These are phyloP conservation scores for Limnomonas spitsbergensis DNA, from an alignment of 139 green algal species.

Conservation along the genomic window DNA sequence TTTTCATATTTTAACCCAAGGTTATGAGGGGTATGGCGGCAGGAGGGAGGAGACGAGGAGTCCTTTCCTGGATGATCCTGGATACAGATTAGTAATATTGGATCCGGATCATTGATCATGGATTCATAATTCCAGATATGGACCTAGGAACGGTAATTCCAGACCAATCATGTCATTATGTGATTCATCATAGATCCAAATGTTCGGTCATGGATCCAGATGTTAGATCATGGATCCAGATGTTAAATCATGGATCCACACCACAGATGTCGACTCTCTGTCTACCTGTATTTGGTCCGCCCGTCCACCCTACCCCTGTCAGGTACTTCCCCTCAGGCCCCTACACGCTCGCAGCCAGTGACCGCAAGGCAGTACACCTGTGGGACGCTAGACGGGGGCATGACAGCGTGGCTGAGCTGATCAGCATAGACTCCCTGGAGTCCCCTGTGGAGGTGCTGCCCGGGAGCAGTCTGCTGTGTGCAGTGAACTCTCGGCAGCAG, in stretches of 20 bases:
- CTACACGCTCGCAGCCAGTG: neutral
- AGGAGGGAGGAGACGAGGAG: too few relatives aligned
- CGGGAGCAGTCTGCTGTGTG: neutral
- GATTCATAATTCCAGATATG: too few relatives aligned
- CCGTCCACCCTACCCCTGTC: neutral
- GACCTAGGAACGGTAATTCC: too few relatives aligned
- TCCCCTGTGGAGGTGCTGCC: neutral
- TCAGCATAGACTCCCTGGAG: neutral
- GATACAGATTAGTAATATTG: too few relatives aligned
- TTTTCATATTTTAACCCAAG: too few relatives aligned
- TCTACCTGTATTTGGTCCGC: too few relatives aligned
- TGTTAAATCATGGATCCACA: neutral
- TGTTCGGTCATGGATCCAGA: neutral
- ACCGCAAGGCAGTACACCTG: neutral
- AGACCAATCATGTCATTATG: too few relatives aligned
- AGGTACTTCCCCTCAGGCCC: neutral
- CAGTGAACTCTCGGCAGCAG: neutral
- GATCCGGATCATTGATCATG: too few relatives aligned
- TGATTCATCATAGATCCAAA: neutral
- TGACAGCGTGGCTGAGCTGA: neutral
- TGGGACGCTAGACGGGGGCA: neutral
- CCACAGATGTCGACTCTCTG: neutral
- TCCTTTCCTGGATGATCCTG: too few relatives aligned
- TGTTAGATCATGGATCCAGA: neutral
- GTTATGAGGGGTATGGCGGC: too few relatives aligned